These are phyloP conservation scores for Penicillium fuscoglaucum DNA, from an alignment of 2,329 filamentous ascomycete genomes.

Conservation along the genomic window DNA sequence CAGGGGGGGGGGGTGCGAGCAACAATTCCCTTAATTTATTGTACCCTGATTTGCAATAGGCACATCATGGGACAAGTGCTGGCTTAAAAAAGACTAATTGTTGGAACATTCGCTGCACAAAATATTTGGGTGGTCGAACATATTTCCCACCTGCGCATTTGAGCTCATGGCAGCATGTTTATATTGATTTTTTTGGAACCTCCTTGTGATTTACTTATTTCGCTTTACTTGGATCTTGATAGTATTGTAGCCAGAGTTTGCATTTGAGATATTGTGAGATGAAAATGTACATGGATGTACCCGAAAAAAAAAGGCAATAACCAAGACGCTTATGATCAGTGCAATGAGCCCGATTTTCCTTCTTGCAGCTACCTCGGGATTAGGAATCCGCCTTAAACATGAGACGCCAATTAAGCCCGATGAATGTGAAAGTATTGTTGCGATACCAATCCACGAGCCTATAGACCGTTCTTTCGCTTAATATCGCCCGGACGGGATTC, in stretches of 20 bases:
- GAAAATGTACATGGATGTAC: background rate
- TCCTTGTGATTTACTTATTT: too few species aligned
- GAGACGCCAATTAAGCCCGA: background rate
- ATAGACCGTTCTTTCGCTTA: conserved; percentile 28
- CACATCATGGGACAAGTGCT: background rate
- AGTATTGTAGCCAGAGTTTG: background rate
- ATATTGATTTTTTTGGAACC: background rate
- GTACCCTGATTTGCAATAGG: background rate
- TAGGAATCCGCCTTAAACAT: too few species aligned
- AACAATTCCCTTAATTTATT: too few species aligned
- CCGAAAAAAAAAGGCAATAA: background rate
- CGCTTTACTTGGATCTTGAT: background rate
- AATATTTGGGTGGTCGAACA: background rate
- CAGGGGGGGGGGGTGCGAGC: too few species aligned
- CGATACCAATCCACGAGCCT: background rate
- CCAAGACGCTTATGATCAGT: background rate
- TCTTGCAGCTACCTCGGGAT: background rate
- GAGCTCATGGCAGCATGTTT: background rate
- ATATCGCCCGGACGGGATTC: conserved; percentile 33
- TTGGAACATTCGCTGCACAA: background rate
- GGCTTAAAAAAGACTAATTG: background rate
- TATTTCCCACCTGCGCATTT: background rate
- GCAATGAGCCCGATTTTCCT: background rate
- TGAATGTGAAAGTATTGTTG: background rate
- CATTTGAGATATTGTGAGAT: background rate